Percentiles rank a stretch among this genome's conserved stretches.
Evolutionary conservation across 1,139 yeast genomes (phyloP).

Genomic region (Scheffersomyces lignicola): DNA sequence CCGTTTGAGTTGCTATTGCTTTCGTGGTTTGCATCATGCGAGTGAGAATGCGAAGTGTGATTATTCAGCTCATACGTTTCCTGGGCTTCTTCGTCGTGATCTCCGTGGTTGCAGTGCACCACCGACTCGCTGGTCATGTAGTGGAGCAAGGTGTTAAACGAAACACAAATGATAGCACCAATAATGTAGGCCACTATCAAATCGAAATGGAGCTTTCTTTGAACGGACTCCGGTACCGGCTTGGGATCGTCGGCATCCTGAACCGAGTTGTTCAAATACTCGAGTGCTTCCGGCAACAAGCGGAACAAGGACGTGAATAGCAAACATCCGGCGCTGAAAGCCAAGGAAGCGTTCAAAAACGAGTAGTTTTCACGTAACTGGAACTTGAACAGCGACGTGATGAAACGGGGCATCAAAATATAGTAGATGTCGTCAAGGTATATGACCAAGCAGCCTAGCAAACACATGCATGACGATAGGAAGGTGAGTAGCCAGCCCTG

Average conservation of each 20-base stretch:
- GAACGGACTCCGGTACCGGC: conserved; percentile 6
- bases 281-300: conserved; percentile 68
- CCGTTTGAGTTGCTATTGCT: conserved; percentile 3
- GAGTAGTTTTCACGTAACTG: conserved; percentile 57
- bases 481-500: conserved; percentile 61
- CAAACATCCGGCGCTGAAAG: conserved; percentile 77
- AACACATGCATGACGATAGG: conserved; percentile 57
- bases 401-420: conserved; percentile 36
- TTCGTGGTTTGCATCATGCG: conserved; percentile 13
- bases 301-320: conserved; percentile 74
- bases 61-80: too few species aligned
- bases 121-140: conserved; percentile 76
- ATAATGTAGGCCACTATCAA: conserved; percentile 51
- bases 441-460: conserved; percentile 58
- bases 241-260: conserved; percentile 7
- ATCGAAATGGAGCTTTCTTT: conserved; percentile 25
- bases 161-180: conserved; percentile 63
- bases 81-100: conserved; percentile 13
- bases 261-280: conserved; percentile 16
- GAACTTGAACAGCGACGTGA: conserved; percentile 48
- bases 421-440: conserved; percentile 50
- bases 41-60: too few species aligned
- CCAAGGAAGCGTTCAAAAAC: conserved; percentile 64
- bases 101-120: conserved; percentile 78
- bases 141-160: conserved; percentile 67